Conservation (phyloP, 768 basidiomycete species). For the Russula compacta region DNA sequence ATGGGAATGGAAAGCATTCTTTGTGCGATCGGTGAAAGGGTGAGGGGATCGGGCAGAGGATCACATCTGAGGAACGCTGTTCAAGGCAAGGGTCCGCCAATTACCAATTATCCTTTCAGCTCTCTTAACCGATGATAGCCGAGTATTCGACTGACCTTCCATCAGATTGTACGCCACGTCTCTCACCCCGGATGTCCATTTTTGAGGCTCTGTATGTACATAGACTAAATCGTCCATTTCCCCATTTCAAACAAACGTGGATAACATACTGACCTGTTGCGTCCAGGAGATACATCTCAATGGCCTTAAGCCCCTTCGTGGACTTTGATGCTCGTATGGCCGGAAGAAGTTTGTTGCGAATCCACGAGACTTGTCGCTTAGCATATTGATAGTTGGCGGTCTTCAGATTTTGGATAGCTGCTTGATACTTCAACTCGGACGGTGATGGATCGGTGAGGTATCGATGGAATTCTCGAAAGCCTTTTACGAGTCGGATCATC, state of each 20-base stretch:
- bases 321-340: conserved; percentile 44
- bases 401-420: conserved; percentile 74
- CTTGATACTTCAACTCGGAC: conserved; percentile 32
- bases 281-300: conserved; percentile 51
- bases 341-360: conserved; percentile 81
- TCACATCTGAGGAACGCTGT: conserved; percentile 19
- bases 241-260: conserved; percentile 22
- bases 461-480: conserved; percentile 83
- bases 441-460: conserved; percentile 44
- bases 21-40: conserved; percentile 47
- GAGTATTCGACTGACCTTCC: conserved; percentile 31
- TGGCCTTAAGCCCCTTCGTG: conserved; percentile 26
- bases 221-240: conserved; percentile 32
- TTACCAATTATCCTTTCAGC: not conserved
- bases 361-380: conserved; percentile 86
- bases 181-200: conserved; percentile 51
- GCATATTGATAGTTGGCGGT: conserved; percentile 84
- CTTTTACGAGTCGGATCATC: conserved; percentile 32
- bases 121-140: not conserved
- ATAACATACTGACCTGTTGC: conserved; percentile 44
- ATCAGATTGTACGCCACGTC: conserved; percentile 41
- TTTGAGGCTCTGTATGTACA: not conserved
- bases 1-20: conserved; percentile 39
- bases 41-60: conserved; percentile 46
- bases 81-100: not conserved